Evolutionary conservation across 495 filamentous ascomycete genomes (phyloP).

Genomic region (Filosporella fistucella): DNA sequence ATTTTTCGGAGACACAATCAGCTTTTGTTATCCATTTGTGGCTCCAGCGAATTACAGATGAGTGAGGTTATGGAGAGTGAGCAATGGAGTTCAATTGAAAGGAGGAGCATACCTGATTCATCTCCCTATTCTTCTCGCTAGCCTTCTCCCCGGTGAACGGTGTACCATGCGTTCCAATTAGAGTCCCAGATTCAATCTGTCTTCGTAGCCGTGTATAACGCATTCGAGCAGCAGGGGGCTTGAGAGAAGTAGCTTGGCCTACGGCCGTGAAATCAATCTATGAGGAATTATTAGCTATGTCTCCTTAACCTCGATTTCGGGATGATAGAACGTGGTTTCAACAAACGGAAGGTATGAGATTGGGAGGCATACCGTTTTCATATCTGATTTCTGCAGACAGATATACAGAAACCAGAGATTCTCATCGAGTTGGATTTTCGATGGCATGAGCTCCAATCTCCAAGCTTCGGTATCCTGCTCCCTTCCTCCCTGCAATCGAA

Average conservation of each 20-base stretch:
- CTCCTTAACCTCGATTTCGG: too few species aligned
- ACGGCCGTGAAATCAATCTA: constrained; percentile 36
- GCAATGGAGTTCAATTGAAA: too few species aligned
- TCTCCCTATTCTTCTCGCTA: too few species aligned
- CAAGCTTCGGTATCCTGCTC: too few species aligned
- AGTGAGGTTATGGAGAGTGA: too few species aligned
- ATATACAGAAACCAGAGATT: constrained; percentile 35
- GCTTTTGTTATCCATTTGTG: too few species aligned
- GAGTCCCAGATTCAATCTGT: constrained; percentile 28
- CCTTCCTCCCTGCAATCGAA: too few species aligned
- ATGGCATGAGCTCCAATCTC: constrained; percentile 27
- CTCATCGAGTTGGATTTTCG: constrained; percentile 28
- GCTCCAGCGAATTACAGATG: too few species aligned
- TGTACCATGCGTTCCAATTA: constrained; percentile 19
- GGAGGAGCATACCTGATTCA: too few species aligned
- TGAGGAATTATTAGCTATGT: constrained; percentile 1
- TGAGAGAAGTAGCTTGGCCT: constrained; percentile 26
- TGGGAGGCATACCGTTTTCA: constrained; percentile 27
- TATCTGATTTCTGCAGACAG: constrained; percentile 31
- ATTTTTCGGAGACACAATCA: too few species aligned
- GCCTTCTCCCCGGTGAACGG: constrained; percentile 6
- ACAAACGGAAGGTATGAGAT: too few species aligned
- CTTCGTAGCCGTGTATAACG: constrained; percentile 31
- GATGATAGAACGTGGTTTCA: too few species aligned
- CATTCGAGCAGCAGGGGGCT: constrained; percentile 33